These are phyloP conservation scores for Cryphonectria carpinicola DNA, from an alignment of 2,329 filamentous ascomycete species.

Conservation along the genomic window DNA sequence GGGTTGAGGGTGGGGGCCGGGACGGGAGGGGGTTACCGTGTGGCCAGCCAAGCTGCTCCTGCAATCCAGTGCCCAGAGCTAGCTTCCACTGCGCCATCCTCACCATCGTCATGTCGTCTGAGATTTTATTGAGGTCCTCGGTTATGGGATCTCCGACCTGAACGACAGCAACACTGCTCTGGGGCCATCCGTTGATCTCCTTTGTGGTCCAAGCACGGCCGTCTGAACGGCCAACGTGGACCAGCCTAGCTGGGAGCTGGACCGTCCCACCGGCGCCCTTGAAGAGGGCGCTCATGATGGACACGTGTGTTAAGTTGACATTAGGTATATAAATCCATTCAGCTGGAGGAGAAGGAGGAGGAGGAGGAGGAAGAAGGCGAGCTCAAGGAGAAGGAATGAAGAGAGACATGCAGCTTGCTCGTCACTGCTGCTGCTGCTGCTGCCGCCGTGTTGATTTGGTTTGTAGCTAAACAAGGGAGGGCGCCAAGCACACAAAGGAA, in stretches of 20 bases:
- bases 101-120: constrained; percentile 14
- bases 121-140: constrained; percentile 16
- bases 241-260: not conserved
- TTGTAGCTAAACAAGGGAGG: not conserved
- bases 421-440: not conserved
- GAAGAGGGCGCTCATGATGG: constrained; percentile 6
- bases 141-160: constrained; percentile 23
- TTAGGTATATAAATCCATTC: not conserved
- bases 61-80: constrained; percentile 20
- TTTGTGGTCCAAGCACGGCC: constrained; percentile 19
- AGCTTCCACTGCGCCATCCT: constrained; percentile 26
- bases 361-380: not conserved
- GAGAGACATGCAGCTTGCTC: not conserved
- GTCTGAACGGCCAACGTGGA: constrained; percentile 27
- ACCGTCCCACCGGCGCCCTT: constrained; percentile 1
- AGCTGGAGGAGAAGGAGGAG: not conserved
- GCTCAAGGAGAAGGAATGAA: not conserved
- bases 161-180: not conserved
- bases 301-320: not conserved
- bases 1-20: not conserved
- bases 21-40: constrained; percentile 10
- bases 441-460: not conserved
- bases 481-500: not conserved
- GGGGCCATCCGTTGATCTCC: constrained; percentile 20
- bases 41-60: constrained; percentile 27